A percentile compares a stretch with the other conserved stretches of the same genome.
Evolutionary conservation across 176 grass and related monocot genomes (phyloP).

Genomic region (Triticum timopheevii): DNA sequence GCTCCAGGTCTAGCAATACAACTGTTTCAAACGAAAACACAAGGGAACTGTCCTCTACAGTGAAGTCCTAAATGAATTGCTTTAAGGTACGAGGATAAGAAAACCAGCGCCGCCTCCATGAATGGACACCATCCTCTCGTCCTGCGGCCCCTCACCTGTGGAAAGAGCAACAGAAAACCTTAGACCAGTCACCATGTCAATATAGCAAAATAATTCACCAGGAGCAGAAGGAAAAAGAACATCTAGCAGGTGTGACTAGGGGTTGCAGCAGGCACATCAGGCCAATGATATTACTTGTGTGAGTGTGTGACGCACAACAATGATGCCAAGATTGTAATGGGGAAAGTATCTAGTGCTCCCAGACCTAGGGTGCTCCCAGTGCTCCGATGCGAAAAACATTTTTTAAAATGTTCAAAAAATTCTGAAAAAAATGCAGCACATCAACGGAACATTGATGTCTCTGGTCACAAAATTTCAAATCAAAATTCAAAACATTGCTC

Average conservation of each 20-base stretch:
- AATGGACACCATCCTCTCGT: background rate
- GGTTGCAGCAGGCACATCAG: background rate
- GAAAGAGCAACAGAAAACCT: background rate
- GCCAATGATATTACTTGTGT: background rate
- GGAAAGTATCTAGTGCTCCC: too few species aligned
- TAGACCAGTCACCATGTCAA: background rate
- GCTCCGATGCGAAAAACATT: too few species aligned
- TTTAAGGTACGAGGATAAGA: background rate
- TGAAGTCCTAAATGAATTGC: background rate
- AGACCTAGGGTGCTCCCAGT: too few species aligned
- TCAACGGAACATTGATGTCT: too few species aligned
- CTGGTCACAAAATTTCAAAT: too few species aligned
- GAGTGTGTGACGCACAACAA: background rate
- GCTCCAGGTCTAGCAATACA: slow-evolving; percentile 14
- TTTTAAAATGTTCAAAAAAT: too few species aligned
- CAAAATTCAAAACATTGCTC: too few species aligned
- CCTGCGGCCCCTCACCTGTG: background rate
- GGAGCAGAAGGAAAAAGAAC: background rate
- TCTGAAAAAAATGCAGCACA: too few species aligned
- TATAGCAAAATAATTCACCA: background rate
- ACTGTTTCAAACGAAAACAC: slow-evolving; percentile 4
- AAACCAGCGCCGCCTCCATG: background rate
- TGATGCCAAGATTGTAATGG: background rate
- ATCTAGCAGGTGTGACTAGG: background rate
- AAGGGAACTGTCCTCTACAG: slow-evolving; percentile 9